These are phyloP conservation scores for Didymella arachidicola DNA, from an alignment of 2,329 filamentous ascomycete genomes.

Conservation along the genomic window DNA sequence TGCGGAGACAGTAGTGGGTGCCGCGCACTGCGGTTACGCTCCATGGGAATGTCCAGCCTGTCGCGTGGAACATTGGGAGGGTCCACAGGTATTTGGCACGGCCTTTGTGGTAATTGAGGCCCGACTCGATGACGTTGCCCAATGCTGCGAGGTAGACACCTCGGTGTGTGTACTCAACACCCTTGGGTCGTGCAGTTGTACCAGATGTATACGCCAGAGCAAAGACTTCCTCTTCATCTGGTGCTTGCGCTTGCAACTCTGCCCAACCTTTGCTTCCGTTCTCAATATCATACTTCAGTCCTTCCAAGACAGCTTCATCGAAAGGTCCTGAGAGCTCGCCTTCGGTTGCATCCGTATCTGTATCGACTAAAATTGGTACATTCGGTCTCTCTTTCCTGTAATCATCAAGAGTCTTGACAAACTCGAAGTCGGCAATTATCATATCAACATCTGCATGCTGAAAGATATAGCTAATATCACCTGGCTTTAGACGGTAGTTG, in stretches of 20 bases:
- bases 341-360: constrained; percentile 80
- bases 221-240: constrained; percentile 80
- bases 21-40: constrained; percentile 89
- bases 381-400: constrained; percentile 69
- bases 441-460: constrained; percentile 84
- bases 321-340: constrained; percentile 80
- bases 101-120: constrained; percentile 73
- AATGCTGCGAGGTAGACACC: constrained; percentile 85
- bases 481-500: constrained; percentile 78
- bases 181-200: constrained; percentile 90
- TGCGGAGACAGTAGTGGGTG: constrained; percentile 93
- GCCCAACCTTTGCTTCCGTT: constrained; percentile 76
- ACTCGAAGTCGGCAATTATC: constrained; percentile 89
- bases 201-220: constrained; percentile 94
- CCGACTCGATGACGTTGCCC: constrained; percentile 87
- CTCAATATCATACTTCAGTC: constrained; percentile 73
- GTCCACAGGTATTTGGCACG: constrained; percentile 90
- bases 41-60: constrained; percentile 88
- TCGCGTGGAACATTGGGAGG: constrained; percentile 81
- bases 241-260: constrained; percentile 72
- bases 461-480: constrained; percentile 92
- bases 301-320: constrained; percentile 82
- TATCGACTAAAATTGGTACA: constrained; percentile 79
- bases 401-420: constrained; percentile 70
- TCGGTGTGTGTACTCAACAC: constrained; percentile 89